phyloP scores from a whole-genome alignment of 2,329 filamentous ascomycete species.

The Apiospora hydei region DNA sequence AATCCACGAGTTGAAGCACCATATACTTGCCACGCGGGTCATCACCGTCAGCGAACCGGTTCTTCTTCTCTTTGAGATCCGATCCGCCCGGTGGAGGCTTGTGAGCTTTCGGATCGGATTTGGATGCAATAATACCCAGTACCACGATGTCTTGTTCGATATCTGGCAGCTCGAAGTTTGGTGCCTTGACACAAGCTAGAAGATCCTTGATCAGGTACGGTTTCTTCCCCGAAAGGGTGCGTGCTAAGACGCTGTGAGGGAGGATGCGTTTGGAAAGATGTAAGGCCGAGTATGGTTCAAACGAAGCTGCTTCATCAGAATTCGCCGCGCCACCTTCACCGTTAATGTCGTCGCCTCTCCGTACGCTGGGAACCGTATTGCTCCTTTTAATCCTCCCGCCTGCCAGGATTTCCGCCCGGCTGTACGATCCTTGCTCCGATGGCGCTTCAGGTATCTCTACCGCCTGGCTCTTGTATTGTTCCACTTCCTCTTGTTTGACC shows the following conservation, averaged over 20 bases:
- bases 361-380: constrained; percentile 49
- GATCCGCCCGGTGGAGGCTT: constrained; percentile 49
- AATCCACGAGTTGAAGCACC: constrained; percentile 85
- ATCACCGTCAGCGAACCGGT: constrained; percentile 47
- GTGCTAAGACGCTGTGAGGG: constrained; percentile 79
- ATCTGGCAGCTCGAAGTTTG: constrained; percentile 81
- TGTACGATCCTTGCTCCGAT: constrained; percentile 60
- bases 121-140: constrained; percentile 85
- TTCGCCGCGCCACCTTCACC: constrained; percentile 30
- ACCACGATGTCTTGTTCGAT: constrained; percentile 89
- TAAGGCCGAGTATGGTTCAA: constrained; percentile 85
- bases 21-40: constrained; percentile 84
- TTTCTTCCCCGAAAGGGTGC: constrained; percentile 80
- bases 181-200: constrained; percentile 80
- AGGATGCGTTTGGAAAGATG: constrained; percentile 86
- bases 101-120: constrained; percentile 78
- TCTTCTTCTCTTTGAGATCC: constrained; percentile 52
- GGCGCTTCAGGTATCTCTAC: constrained; percentile 60
- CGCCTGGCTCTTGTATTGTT: constrained; percentile 65
- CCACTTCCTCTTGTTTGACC: constrained; percentile 65
- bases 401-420: constrained; percentile 67
- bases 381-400: constrained; percentile 50
- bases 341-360: constrained; percentile 33
- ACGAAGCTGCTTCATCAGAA: constrained; percentile 64
- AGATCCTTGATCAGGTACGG: constrained; percentile 81